These are phyloP conservation scores for Cryptococcus sp. DNA, from an alignment of 1,284 basidiomycete species.

Conservation along the genomic window DNA sequence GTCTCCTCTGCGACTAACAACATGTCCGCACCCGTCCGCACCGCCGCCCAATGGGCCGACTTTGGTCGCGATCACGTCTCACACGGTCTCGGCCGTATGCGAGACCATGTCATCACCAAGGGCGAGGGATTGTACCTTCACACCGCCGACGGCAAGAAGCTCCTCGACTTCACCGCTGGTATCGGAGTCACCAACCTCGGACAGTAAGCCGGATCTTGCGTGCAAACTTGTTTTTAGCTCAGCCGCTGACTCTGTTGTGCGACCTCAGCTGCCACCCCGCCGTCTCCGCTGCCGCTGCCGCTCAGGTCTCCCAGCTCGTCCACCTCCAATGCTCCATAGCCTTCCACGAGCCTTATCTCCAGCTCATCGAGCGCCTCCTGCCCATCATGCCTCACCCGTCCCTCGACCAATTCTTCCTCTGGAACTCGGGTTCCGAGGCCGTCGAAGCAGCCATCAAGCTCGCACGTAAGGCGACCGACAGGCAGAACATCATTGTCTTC, in stretches of 20 bases:
- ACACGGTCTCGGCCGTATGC: slow-evolving; percentile 43
- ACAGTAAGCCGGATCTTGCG: slow-evolving; percentile 27
- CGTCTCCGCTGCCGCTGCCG: slow-evolving; percentile 80
- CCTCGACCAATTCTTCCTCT: slow-evolving; percentile 81
- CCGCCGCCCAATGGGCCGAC: slow-evolving; percentile 32
- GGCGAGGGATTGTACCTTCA: slow-evolving; percentile 74
- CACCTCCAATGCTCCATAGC: slow-evolving; percentile 65
- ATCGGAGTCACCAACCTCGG: slow-evolving; percentile 58
- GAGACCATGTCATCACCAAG: slow-evolving; percentile 69
- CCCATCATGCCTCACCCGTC: slow-evolving; percentile 47
- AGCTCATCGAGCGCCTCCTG: slow-evolving; percentile 60
- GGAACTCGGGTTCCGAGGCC: slow-evolving; percentile 69
- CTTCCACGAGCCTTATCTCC: slow-evolving; percentile 72
- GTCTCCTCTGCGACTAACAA: slow-evolving; percentile 12
- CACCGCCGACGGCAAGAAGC: slow-evolving; percentile 63
- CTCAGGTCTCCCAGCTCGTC: slow-evolving; percentile 78
- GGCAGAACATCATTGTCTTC: slow-evolving; percentile 87
- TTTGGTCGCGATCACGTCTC: slow-evolving; percentile 45
- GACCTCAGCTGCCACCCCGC: slow-evolving; percentile 68
- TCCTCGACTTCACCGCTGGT: slow-evolving; percentile 83
- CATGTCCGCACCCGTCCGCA: slow-evolving; percentile 29
- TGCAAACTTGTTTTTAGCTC: background rate
- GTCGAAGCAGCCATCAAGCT: slow-evolving; percentile 53
- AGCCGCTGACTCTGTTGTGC: background rate
- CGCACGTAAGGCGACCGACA: slow-evolving; percentile 72